These are phyloP conservation scores for Pilasporangium apinafurcum DNA, from an alignment of 352 stramenopile genomes.

Conservation along the genomic window DNA sequence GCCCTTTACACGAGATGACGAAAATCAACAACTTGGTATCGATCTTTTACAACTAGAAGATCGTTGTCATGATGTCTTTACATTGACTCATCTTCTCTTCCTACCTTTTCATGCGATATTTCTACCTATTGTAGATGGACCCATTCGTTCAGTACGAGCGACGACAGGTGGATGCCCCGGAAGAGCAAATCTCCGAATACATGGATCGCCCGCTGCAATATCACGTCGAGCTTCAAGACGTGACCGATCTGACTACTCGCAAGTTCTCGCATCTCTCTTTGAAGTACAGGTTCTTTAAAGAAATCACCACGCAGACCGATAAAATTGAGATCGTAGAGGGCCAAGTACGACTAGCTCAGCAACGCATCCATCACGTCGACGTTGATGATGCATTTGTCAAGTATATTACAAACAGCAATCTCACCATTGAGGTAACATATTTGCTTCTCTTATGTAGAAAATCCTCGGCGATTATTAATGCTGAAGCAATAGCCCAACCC, in stretches of 20 bases:
- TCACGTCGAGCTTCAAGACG: constrained; percentile 16
- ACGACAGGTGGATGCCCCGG: constrained; percentile 19
- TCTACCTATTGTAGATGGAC: background rate
- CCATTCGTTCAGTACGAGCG: constrained; percentile 28
- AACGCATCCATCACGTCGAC: constrained; percentile 33
- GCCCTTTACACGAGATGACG: background rate
- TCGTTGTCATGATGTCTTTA: too few species aligned
- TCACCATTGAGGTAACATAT: constrained; percentile 35
- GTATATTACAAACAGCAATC: constrained; percentile 31
- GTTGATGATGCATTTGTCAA: constrained; percentile 45
- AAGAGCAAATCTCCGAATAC: constrained; percentile 46
- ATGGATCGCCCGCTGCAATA: constrained; percentile 51
- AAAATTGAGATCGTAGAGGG: constrained; percentile 6
- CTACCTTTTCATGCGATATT: background rate
- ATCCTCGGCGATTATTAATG: too few species aligned
- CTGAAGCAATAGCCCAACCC: too few species aligned
- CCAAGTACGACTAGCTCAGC: constrained; percentile 7
- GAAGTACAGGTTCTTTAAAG: constrained; percentile 40
- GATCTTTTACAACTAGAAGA: background rate
- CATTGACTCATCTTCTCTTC: background rate
- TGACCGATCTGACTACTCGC: constrained; percentile 15
- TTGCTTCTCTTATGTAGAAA: too few species aligned
- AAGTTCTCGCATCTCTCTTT: constrained; percentile 33
- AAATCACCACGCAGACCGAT: constrained; percentile 19
- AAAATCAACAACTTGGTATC: background rate